Evolutionary conservation across 2,329 filamentous ascomycete species (phyloP).

Genomic region (Neonectria magnoliae): DNA sequence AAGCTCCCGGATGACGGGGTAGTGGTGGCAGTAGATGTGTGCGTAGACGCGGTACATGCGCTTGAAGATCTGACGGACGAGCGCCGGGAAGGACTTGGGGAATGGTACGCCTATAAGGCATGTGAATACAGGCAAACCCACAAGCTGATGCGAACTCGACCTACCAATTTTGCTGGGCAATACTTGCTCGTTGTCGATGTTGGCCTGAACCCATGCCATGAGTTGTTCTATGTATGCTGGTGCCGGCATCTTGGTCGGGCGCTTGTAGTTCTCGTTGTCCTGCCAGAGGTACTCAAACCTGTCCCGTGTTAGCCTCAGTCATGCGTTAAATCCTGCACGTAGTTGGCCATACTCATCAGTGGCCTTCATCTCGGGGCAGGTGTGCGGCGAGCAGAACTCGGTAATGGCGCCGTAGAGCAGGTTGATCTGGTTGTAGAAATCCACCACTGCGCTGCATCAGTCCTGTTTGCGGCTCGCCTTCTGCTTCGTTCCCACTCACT

Average conservation of each 20-base stretch:
- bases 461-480: not conserved
- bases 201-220: slow-evolving; percentile 95
- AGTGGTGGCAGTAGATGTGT: slow-evolving; percentile 99
- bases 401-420: slow-evolving; percentile 98
- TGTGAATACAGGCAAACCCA: slow-evolving; percentile 18
- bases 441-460: slow-evolving; percentile 75
- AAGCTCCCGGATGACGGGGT: slow-evolving; percentile 93
- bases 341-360: slow-evolving; percentile 83
- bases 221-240: slow-evolving; percentile 98
- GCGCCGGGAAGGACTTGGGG: slow-evolving; percentile 87
- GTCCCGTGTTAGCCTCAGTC: slow-evolving; percentile 28
- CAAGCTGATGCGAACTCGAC: slow-evolving; percentile 26
- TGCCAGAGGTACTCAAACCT: slow-evolving; percentile 99
- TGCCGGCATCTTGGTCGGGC: slow-evolving; percentile 97
- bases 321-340: not conserved
- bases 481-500: slow-evolving; percentile 62
- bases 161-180: slow-evolving; percentile 92
- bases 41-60: slow-evolving; percentile 98
- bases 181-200: slow-evolving; percentile 93
- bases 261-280: slow-evolving; percentile 91
- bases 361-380: slow-evolving; percentile 99
- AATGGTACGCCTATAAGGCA: slow-evolving; percentile 80
- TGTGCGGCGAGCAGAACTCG: slow-evolving; percentile 97
- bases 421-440: slow-evolving; percentile 99
- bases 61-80: slow-evolving; percentile 97